Conservation (phyloP, 495 filamentous ascomycete genomes). For the Podospora anserina region DNA sequence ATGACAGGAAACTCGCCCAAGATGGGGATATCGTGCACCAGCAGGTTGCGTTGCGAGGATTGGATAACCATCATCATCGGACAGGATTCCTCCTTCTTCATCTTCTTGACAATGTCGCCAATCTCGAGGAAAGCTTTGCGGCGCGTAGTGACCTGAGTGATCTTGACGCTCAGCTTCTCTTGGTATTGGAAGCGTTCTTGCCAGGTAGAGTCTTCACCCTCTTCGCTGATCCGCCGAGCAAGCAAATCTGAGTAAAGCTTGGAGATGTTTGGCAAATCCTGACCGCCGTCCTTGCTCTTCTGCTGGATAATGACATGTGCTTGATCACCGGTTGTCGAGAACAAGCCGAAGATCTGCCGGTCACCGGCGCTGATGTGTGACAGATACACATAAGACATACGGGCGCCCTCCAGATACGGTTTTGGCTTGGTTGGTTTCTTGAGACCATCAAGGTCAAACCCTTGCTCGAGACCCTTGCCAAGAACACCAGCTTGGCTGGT, state of each 20-base stretch:
- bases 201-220: constrained; percentile 63
- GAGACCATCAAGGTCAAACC: constrained; percentile 82
- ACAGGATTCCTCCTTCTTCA: constrained; percentile 73
- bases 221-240: constrained; percentile 55
- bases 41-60: constrained; percentile 74
- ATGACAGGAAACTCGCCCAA: constrained; percentile 83
- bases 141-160: constrained; percentile 79
- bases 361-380: constrained; percentile 91
- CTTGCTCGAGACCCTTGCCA: constrained; percentile 86
- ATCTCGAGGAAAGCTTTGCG: constrained; percentile 86
- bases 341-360: constrained; percentile 86
- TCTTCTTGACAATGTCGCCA: constrained; percentile 78
- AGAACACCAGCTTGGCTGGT: constrained; percentile 85
- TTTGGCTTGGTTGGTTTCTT: constrained; percentile 60
- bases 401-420: constrained; percentile 67
- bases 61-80: constrained; percentile 84
- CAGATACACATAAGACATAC: constrained; percentile 78
- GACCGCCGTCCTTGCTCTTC: constrained; percentile 65
- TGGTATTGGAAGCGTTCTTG: constrained; percentile 82
- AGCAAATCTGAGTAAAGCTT: constrained; percentile 85
- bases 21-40: constrained; percentile 81
- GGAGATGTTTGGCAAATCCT: constrained; percentile 82
- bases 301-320: constrained; percentile 85
- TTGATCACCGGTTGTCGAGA: constrained; percentile 76
- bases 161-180: constrained; percentile 80